A percentile compares a stretch with the other conserved stretches of the same genome.
These are phyloP conservation scores for Oxytropis ochrocephala DNA, from an alignment of 306 rosid species.

Conservation along the genomic window DNA sequence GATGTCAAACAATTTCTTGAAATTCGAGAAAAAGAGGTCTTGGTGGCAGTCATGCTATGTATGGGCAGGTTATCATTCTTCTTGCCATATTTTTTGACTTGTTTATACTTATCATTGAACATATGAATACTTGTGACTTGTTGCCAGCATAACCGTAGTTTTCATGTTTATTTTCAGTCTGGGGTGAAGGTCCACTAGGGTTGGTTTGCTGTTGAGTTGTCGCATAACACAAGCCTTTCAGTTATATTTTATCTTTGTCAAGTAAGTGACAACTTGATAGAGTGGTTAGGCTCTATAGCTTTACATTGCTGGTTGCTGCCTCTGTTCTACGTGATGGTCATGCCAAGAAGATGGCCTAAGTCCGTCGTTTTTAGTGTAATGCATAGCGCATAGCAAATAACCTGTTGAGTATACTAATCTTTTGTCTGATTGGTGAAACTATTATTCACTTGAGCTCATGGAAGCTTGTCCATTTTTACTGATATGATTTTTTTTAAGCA, in stretches of 20 bases:
- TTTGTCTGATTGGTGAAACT: slow-evolving; percentile 8
- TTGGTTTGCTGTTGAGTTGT: slow-evolving; percentile 82
- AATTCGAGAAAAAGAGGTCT: slow-evolving; percentile 46
- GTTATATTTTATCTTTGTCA: slow-evolving; percentile 74
- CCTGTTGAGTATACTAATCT: not conserved
- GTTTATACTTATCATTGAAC: not conserved
- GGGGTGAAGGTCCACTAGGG: slow-evolving; percentile 93
- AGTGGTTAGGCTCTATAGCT: slow-evolving; percentile 1
- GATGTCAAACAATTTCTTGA: slow-evolving; percentile 53
- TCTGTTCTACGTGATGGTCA: not conserved
- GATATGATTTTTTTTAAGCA: not conserved
- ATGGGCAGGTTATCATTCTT: slow-evolving; percentile 70
- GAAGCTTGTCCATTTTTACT: not conserved
- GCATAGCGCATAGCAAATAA: not conserved
- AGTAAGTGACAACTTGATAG: slow-evolving; percentile 41
- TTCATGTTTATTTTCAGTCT: slow-evolving; percentile 55
- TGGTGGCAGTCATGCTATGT: slow-evolving; percentile 87
- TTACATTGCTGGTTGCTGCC: not conserved
- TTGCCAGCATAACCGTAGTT: slow-evolving; percentile 6
- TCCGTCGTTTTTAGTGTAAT: not conserved
- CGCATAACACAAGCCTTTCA: slow-evolving; percentile 81
- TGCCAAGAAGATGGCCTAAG: not conserved
- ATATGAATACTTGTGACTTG: not conserved
- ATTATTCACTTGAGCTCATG: slow-evolving; percentile 1
- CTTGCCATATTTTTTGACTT: slow-evolving; percentile 6